Base-by-base conservation (phyloP, 179 eudicot species). In the Silene vulgaris region DNA sequence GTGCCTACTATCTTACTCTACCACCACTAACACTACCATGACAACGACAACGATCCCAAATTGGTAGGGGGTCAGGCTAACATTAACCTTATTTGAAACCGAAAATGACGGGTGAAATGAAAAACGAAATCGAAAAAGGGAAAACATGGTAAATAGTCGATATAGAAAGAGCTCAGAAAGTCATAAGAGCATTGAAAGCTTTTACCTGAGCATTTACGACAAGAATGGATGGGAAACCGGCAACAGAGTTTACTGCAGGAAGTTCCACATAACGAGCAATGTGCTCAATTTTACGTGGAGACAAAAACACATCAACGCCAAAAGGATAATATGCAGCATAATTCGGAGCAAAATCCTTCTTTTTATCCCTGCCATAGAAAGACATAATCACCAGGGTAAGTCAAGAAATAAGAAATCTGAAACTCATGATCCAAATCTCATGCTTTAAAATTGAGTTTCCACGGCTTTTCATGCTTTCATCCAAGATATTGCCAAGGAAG, bases 161-260 rank as follows among this genome's bases (percentile, higher is more conserved):
- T 40, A 40, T 1, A 40, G 48, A 40, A 52, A 52, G 3, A 52
- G 59, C 6, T 14, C 3, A 52, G 59, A 52, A 52, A 14, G 17
- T 13, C n/a, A 16, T 52, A 52, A 8, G 6, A 40, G 8, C 1
- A 1, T 40, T 0, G 48, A 40, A 40, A 0, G 48, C 48, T 40
- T 40, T n/a, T 85, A 92, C 99, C 97, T 95, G 99, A 77, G 88
- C 93, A 89, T 95, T 95, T 76, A 95, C 97, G 64, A 93, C 87
- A 76, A 95, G 97, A 80, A 93, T 87, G 56, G 97, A 82, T 69
- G 97, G 97, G 68, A 93, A 87, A 67, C 80, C 85, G 45, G 81
- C 90, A 3, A 86, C 78, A 56, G 95, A 80, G 79, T 77, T 85
- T 72, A 85, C 52, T 37, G 71, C 60, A 37, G 99, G 97, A 76